phyloP scores from a whole-genome alignment of 2,329 filamentous ascomycete genomes.

The Colletotrichum tropicale region DNA sequence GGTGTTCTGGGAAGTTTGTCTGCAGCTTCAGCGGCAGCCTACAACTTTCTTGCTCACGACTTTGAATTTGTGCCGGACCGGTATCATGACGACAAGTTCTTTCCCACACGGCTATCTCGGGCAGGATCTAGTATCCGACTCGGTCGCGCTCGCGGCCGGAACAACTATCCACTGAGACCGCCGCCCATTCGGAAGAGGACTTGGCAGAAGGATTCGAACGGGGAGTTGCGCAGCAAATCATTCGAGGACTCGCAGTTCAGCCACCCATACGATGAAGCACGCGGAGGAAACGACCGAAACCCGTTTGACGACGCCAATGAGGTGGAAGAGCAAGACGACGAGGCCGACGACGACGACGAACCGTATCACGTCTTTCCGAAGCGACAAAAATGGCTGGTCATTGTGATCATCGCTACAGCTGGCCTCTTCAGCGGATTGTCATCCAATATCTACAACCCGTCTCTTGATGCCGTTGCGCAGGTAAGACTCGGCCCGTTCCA shows the following conservation, averaged over 20 bases:
- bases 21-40: constrained; percentile 1
- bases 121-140: constrained; percentile 6
- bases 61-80: constrained; percentile 14
- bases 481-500: constrained; percentile 19
- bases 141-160: neutral
- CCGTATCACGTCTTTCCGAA: constrained; percentile 39
- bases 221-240: neutral
- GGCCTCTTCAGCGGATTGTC: constrained; percentile 58
- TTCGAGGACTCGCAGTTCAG: neutral
- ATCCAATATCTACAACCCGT: constrained; percentile 56
- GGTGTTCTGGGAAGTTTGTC: neutral
- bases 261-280: neutral
- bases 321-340: neutral
- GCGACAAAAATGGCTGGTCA: constrained; percentile 47
- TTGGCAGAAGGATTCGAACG: neutral
- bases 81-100: constrained; percentile 1
- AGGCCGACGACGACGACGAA: neutral
- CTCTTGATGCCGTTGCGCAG: constrained; percentile 41
- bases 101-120: constrained; percentile 9
- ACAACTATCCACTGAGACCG: neutral
- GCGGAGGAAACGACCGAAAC: neutral
- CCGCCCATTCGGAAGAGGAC: constrained; percentile 9
- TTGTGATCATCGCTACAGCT: constrained; percentile 53
- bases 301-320: constrained; percentile 1
- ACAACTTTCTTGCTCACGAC: constrained; percentile 14